Conservation (phyloP, 2,329 filamentous ascomycete genomes). For the Curvularia sp. region DNA sequence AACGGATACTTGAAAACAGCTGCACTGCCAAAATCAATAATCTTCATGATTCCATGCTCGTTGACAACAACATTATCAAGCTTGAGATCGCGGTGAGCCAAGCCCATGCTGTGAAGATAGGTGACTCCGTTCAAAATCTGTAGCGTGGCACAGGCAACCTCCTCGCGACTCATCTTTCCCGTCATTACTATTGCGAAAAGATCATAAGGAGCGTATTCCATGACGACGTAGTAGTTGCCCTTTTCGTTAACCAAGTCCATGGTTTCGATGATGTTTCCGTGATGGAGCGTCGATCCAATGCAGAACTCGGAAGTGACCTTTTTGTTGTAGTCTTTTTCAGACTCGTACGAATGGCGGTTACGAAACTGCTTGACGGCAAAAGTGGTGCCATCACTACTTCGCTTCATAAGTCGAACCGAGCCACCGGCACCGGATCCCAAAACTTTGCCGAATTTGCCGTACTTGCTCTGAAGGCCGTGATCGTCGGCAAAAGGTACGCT, state of each 20-base stretch:
- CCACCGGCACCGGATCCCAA: constrained; percentile 93
- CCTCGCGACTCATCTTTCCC: constrained; percentile 91
- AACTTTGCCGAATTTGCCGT: constrained; percentile 94
- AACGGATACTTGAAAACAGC: constrained; percentile 98
- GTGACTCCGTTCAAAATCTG: constrained; percentile 95
- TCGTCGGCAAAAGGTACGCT: constrained; percentile 89
- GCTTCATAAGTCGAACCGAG: constrained; percentile 91
- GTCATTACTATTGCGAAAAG: constrained; percentile 99
- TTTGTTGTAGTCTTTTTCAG: constrained; percentile 94
- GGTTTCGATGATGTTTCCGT: constrained; percentile 98
- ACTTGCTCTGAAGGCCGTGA: constrained; percentile 87
- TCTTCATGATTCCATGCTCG: constrained; percentile 96
- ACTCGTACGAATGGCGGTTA: constrained; percentile 89
- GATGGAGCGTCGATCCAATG: constrained; percentile 93
- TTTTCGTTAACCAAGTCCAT: constrained; percentile 96
- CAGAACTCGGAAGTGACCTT: constrained; percentile 99
- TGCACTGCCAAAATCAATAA: constrained; percentile 98
- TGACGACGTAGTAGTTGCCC: constrained; percentile 94
- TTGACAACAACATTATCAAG: constrained; percentile 98
- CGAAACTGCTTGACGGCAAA: constrained; percentile 99
- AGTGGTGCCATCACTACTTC: constrained; percentile 87
- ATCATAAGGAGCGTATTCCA: constrained; percentile 97
- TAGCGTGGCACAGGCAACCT: constrained; percentile 88
- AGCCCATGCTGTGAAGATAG: constrained; percentile 91
- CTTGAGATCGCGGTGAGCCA: constrained; percentile 94